phyloP scores from a whole-genome alignment of 108 stramenopile genomes.

The Chaetoceros tenuissimus region DNA sequence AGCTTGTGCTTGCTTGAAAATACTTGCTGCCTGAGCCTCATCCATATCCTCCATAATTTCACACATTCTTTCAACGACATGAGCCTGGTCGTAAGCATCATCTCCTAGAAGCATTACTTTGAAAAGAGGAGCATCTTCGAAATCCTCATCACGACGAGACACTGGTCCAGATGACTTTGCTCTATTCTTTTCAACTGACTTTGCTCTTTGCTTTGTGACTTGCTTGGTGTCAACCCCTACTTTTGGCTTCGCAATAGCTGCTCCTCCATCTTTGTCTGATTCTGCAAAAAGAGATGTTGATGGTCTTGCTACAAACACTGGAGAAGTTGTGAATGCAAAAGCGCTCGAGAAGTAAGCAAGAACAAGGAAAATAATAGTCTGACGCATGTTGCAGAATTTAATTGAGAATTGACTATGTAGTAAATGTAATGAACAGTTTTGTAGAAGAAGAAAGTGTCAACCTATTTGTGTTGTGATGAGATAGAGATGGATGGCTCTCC shows the following conservation, averaged over 20 bases:
- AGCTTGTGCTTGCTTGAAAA: slow-evolving; percentile 53
- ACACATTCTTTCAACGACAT: slow-evolving; percentile 72
- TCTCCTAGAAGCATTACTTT: slow-evolving; percentile 81
- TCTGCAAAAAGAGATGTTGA: neutral
- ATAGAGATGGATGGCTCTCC: no score
- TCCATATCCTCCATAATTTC: slow-evolving; percentile 70
- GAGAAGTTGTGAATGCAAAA: neutral
- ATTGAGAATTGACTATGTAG: no score
- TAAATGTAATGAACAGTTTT: no score
- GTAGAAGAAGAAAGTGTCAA: no score
- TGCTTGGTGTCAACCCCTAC: slow-evolving; percentile 36
- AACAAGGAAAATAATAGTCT: neutral
- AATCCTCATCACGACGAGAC: slow-evolving; percentile 46
- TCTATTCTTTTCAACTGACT: slow-evolving; percentile 25
- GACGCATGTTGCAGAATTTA: slow-evolving; percentile 1
- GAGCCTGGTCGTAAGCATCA: slow-evolving; percentile 75
- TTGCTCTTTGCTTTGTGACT: slow-evolving; percentile 38
- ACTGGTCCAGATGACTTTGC: slow-evolving; percentile 43
- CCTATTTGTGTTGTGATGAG: no score
- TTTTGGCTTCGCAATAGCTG: slow-evolving; percentile 66
- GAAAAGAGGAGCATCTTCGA: slow-evolving; percentile 88
- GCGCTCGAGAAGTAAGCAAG: neutral
- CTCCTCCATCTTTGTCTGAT: slow-evolving; percentile 43
- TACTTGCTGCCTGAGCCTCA: slow-evolving; percentile 55
- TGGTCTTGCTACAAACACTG: neutral